phyloP scores from a whole-genome alignment of 805 yeast species.

The Maudiozyma saulgeensis region DNA sequence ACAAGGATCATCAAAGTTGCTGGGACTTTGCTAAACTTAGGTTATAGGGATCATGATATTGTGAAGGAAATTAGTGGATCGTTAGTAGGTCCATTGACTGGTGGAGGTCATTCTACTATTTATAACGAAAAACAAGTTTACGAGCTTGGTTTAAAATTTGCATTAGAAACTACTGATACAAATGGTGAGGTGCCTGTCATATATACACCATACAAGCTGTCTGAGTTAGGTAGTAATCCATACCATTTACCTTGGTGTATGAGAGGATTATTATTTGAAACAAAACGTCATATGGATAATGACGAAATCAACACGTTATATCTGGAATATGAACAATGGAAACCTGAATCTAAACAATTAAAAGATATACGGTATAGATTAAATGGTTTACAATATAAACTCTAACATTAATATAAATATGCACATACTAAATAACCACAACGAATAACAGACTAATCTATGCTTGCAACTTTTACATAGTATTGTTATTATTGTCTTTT shows the following conservation, averaged over 20 bases:
- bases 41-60: constrained; percentile 77
- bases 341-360: constrained; percentile 70
- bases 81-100: constrained; percentile 83
- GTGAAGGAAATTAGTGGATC: constrained; percentile 72
- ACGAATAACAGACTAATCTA: no score
- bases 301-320: constrained; percentile 52
- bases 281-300: constrained; percentile 42
- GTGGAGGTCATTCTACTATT: constrained; percentile 88
- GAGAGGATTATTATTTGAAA: constrained; percentile 68
- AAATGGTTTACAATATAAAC: constrained; percentile 38
- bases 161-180: constrained; percentile 63
- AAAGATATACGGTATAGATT: constrained; percentile 78
- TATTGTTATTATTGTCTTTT: no score
- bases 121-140: constrained; percentile 82
- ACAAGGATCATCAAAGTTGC: constrained; percentile 65
- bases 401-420: constrained; percentile 1
- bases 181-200: constrained; percentile 32
- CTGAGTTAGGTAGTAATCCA: constrained; percentile 67
- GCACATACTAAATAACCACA: background rate
- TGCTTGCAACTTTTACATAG: no score
- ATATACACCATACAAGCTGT: constrained; percentile 44
- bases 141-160: constrained; percentile 63
- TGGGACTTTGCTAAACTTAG: constrained; percentile 63
- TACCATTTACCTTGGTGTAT: constrained; percentile 88
- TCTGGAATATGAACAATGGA: constrained; percentile 74